Evolutionary conservation across 768 basidiomycete species (phyloP), one percentile per base, ranked within the genome.

Genomic region (Saitozyma sp.): DNA sequence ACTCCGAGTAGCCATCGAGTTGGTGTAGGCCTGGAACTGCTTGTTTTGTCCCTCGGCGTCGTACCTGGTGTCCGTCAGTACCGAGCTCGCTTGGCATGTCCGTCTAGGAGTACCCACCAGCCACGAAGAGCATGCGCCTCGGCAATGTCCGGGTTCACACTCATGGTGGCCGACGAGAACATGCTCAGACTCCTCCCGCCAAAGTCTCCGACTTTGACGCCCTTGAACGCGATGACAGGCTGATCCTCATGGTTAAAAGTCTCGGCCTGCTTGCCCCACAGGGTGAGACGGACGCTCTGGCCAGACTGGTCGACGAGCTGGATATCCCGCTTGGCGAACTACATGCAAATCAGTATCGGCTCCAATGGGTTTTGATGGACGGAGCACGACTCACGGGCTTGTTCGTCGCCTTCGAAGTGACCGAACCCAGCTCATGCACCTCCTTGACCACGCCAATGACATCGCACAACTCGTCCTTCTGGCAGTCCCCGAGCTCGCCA

Each of bases 191-290:
- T 89, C 56, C 92, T 87, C 86, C 92, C 92, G 71, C 88, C 88
- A 78, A 89, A 99, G 67, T 97, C 95, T 37, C 91, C 88, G 46
- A 98, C 90, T 78, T 89, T 91, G 66, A 92, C 91, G 20, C 91
- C 89, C 80, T 94, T 96, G 84, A 94, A 91, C 5, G 95, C 95
- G 66, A 94, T 84, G 39, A 98, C 87, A 9, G 91, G 86, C 54
- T 84, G 75, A 54, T 83, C 83, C 10, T 84, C 82, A 6, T 83
- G 80, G n/a, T 79, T 77, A 76, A 86, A 97, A 46, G 84, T 84
- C 76, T 97, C 92, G 0, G 95, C 95, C 77, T 91, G 89, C 78
- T 89, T 92, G 20, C 95, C 96, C 96, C 95, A 99, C 39, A 98
- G 82, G 3, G 95, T 99, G 67, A 97, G 77, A 41, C 91, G 86